Evolutionary conservation across 306 rosid genomes (phyloP), one percentile per base, ranked within the genome.

Genomic region (Glycyrrhiza uralensis): DNA sequence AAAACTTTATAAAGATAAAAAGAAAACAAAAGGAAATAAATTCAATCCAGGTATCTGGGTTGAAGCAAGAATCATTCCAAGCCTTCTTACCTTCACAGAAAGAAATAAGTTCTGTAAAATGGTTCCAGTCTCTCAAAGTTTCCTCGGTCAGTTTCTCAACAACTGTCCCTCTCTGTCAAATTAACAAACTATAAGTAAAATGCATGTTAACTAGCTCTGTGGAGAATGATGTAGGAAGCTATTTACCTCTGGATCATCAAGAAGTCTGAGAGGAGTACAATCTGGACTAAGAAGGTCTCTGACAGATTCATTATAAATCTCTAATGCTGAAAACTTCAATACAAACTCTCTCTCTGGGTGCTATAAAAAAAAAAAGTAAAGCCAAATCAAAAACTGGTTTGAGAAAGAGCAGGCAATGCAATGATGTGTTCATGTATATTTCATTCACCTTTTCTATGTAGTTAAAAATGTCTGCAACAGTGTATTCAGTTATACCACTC

Each of bases 171-270:
- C 97, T 88, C 99, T 95, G 79, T 78, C 49, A 85, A 80, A 75
- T 75, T 70, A 26, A 72, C 39, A 51, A 75, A 75, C 57, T 42
- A 39, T 86, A 52, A 75, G 83, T 61, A 45, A 69, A 51, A 66
- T 46, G 56, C 54, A 36, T 56, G 60, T 18, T 9, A 17, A 68
- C 44, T 22, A 66, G n/a, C 39, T 72, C 66, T 46, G 41, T 57
- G 22, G 71, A 81, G 28, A 67, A 28, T 10, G 56, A 54, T 66
- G 76, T n/a, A 74, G 33, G 70, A 77, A 57, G 26, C 33, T 42
- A 45, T 42, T 78, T 83, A 95, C 99, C 99, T 95, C 99, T 28
- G 99, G 97, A 83, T 95, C 99, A 78, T 95, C 99, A 81, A 95
- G 96, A 81, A 95, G 96, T 73, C 99, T 88, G 54, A 89, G 95